Conservation (phyloP, 164 flowering plant genomes). For the Magnolia changhungtana region DNA sequence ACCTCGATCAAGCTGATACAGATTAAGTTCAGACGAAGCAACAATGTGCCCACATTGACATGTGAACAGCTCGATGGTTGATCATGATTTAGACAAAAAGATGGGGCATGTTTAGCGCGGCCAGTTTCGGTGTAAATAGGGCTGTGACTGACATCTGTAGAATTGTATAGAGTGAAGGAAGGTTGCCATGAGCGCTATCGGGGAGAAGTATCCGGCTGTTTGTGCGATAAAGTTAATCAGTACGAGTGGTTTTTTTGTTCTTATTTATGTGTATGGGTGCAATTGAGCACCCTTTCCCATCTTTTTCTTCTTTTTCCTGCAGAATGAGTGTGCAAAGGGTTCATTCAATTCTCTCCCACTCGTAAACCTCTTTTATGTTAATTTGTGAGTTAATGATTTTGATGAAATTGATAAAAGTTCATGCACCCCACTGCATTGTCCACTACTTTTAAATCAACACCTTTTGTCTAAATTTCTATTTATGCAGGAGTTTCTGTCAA, state of each 20-base stretch:
- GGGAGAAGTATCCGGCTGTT: background rate
- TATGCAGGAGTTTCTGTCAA: no score
- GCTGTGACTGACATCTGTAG: background rate
- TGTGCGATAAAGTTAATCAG: background rate
- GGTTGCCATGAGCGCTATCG: background rate
- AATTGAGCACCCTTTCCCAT: background rate
- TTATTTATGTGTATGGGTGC: background rate
- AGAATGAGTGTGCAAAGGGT: background rate
- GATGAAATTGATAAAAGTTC: background rate
- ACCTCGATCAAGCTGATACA: background rate
- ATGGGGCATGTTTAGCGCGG: background rate
- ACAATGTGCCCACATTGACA: no score
- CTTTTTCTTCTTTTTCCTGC: background rate
- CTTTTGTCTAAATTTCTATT: no score
- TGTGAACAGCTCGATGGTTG: conserved; percentile 2
- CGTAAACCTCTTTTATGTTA: background rate
- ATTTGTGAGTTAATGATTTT: background rate
- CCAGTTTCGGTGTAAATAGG: background rate
- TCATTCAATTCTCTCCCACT: background rate
- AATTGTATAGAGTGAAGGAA: background rate
- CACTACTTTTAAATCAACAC: no score
- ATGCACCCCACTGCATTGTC: background rate
- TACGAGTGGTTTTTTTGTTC: background rate
- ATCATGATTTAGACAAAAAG: background rate
- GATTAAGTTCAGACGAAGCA: background rate